phyloP scores from a whole-genome alignment of 768 basidiomycete species.

The Russula sp. region DNA sequence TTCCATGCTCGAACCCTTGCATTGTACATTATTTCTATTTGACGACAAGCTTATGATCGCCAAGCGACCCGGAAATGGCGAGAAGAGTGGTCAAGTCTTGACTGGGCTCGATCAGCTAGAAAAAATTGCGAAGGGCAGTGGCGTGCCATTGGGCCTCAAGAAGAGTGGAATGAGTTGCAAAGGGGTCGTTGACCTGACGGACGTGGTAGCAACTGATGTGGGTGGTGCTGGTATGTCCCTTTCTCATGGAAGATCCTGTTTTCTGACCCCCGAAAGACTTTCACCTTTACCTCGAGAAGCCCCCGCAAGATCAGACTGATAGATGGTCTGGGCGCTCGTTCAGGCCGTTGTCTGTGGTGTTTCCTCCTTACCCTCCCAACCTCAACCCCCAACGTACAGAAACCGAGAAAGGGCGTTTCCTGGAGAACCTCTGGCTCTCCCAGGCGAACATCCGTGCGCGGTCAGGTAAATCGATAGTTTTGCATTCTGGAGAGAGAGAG shows the following conservation, averaged over 20 bases:
- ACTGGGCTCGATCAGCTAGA: slow-evolving; percentile 77
- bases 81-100: slow-evolving; percentile 62
- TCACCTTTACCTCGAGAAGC: slow-evolving; percentile 75
- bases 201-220: slow-evolving; percentile 75
- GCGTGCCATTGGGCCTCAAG: slow-evolving; percentile 56
- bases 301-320: slow-evolving; percentile 75
- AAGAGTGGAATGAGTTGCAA: slow-evolving; percentile 79
- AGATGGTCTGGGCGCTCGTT: slow-evolving; percentile 86
- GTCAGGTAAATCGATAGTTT: slow-evolving; percentile 62
- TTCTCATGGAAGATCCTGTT: neutral
- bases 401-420: slow-evolving; percentile 69
- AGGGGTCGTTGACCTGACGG: slow-evolving; percentile 78
- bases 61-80: slow-evolving; percentile 73
- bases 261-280: slow-evolving; percentile 48
- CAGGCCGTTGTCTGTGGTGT: slow-evolving; percentile 69
- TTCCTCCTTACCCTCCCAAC: slow-evolving; percentile 60
- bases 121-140: slow-evolving; percentile 53
- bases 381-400: slow-evolving; percentile 59
- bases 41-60: slow-evolving; percentile 90
- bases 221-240: slow-evolving; percentile 68
- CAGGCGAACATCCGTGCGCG: slow-evolving; percentile 77
- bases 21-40: slow-evolving; percentile 89
- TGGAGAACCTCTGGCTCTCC: slow-evolving; percentile 84
- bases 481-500: slow-evolving; percentile 65
- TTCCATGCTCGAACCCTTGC: slow-evolving; percentile 42